phyloP scores from a whole-genome alignment of 2,329 filamentous ascomycete genomes.

The Penicillium expansum region DNA sequence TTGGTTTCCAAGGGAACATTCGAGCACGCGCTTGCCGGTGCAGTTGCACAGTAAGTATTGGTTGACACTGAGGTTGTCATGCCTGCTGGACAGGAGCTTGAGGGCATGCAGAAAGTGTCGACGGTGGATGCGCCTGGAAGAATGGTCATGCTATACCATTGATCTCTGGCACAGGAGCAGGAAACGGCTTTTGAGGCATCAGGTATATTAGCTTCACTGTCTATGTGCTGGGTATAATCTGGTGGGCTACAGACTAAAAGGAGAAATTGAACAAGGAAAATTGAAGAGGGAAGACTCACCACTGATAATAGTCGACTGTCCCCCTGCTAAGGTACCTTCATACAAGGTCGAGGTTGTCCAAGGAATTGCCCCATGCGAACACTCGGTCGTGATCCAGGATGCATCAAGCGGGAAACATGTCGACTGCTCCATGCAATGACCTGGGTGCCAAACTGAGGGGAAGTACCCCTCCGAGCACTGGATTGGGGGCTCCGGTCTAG shows the following conservation, averaged over 20 bases:
- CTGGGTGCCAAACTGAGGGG: slow-evolving; percentile 27
- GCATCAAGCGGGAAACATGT: slow-evolving; percentile 26
- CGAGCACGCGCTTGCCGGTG: slow-evolving; percentile 11
- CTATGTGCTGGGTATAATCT: not conserved
- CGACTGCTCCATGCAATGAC: slow-evolving; percentile 21
- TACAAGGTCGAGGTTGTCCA: slow-evolving; percentile 22
- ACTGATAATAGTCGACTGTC: slow-evolving; percentile 19
- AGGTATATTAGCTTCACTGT: not conserved
- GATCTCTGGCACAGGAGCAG: slow-evolving; percentile 22
- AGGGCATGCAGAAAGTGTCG: slow-evolving; percentile 28
- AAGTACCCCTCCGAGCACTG: slow-evolving; percentile 22
- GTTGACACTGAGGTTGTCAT: slow-evolving; percentile 23
- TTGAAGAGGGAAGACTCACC: slow-evolving; percentile 10
- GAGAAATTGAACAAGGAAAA: not conserved
- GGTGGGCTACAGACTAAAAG: not conserved
- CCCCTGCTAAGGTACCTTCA: slow-evolving; percentile 21
- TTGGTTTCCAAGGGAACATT: slow-evolving; percentile 12
- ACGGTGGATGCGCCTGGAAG: slow-evolving; percentile 5
- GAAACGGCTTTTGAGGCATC: slow-evolving; percentile 13
- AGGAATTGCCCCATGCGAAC: slow-evolving; percentile 23
- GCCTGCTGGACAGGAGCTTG: slow-evolving; percentile 22
- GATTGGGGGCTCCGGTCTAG: slow-evolving; percentile 17
- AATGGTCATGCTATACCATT: slow-evolving; percentile 25
- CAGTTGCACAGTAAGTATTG: slow-evolving; percentile 22
- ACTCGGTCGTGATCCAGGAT: slow-evolving; percentile 25